phyloP scores from a whole-genome alignment of 2,329 filamentous ascomycete species.

The Monilinia fructicola region DNA sequence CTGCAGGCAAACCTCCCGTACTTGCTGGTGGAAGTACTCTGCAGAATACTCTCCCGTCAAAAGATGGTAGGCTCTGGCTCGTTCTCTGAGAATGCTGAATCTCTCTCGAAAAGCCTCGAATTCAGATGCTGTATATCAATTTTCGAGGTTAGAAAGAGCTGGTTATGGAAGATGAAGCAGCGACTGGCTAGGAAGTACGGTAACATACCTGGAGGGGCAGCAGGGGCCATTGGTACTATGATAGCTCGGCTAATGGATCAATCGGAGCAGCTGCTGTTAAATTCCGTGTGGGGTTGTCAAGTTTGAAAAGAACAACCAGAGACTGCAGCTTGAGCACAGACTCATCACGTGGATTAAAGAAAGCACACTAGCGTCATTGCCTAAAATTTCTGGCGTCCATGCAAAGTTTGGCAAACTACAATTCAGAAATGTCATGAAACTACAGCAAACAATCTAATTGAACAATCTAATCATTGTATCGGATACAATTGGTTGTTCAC shows the following conservation, averaged over 20 bases:
- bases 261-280: background rate
- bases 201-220: background rate
- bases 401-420: background rate
- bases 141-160: constrained; percentile 13
- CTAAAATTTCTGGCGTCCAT: background rate
- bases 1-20: background rate
- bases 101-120: background rate
- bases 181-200: background rate
- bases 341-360: background rate
- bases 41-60: background rate
- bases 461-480: background rate
- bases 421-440: background rate
- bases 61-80: background rate
- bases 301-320: background rate
- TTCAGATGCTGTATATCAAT: background rate
- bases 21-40: background rate
- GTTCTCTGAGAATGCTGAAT: background rate
- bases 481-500: background rate
- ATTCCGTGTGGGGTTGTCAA: background rate
- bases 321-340: background rate
- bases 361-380: accelerated
- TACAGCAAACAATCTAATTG: background rate
- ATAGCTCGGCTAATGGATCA: background rate
- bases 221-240: background rate
- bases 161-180: background rate